A percentile compares a stretch with the other conserved stretches of the same genome.
Evolutionary conservation across 2,329 filamentous ascomycete genomes (phyloP).

Genomic region (Alternaria metachromatica): DNA sequence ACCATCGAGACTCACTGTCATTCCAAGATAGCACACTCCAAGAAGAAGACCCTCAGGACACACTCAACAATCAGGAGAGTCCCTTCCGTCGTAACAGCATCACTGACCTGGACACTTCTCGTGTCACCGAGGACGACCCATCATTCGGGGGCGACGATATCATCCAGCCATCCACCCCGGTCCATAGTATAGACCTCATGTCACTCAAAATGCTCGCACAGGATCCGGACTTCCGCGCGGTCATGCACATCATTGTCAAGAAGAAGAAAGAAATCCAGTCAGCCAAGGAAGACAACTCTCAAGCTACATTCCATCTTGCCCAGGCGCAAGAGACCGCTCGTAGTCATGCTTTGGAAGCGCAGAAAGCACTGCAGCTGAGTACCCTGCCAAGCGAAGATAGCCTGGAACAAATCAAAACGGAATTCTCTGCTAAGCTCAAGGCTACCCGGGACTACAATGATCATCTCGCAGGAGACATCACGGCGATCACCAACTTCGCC

Average conservation of each 20-base stretch:
- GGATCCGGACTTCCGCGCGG: neutral
- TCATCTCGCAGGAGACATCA: neutral
- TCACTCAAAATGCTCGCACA: neutral
- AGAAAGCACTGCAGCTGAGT: neutral
- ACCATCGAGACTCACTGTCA: neutral
- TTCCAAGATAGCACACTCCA: neutral
- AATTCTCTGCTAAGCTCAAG: neutral
- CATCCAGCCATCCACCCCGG: neutral
- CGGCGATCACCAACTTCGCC: neutral
- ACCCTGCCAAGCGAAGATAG: neutral
- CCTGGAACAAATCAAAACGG: neutral
- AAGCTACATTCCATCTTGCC: neutral
- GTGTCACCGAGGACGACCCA: neutral
- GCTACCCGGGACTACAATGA: neutral
- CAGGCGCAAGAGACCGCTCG: neutral
- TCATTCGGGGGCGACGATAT: neutral
- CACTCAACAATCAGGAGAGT: neutral
- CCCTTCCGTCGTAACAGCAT: neutral
- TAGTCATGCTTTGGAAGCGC: neutral
- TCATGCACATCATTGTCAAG: neutral
- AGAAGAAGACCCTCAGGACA: neutral
- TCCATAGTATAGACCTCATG: neutral
- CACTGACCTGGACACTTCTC: neutral
- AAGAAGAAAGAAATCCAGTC: neutral
- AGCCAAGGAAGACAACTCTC: neutral